Base-by-base conservation (phyloP, 2,329 filamentous ascomycete species). In the Penicillium sp. region DNA sequence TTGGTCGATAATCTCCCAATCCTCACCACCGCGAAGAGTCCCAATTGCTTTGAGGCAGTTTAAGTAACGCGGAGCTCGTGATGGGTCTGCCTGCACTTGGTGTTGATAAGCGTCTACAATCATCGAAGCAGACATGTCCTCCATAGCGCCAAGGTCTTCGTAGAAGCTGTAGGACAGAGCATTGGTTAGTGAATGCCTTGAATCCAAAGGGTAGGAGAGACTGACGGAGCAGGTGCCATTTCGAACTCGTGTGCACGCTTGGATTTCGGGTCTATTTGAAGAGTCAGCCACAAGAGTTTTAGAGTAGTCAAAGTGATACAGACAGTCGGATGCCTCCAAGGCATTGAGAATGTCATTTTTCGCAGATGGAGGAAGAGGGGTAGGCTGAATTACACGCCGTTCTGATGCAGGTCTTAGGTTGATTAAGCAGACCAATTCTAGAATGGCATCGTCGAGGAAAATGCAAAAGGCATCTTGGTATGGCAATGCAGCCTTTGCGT, bases 41-140 rank as follows among this genome's bases (percentile, higher is more conserved):
- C 83, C 82, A 52, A 90, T 82, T 47, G 80, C 77, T 62, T 82
- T 79, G n/a, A 91, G 75, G 64, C 84, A 88, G 70, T 87, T 82
- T 58, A 90, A 80, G 68, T 90, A 90, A 67, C 85, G 84, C 2
- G 85, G 73, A 19, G 76, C 75, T 58, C 84, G 82, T 21, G 65
- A 61, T 21, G 80, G 79, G 68, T 90, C 85, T 50, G 79, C 81
- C 9, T 75, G 68, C 24, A 80, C 75, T 72, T 90, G 88, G 33
- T 83, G 79, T 24, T 84, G 77, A 67, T 85, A 90, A 4, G 86
- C 84, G 69, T 86, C 88, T 27, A 80, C 73, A 19, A 91, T 73
- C n/a, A 87, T 73, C 1, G 75, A 67, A 65, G 89, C 85, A 5
- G 83, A 80, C 70, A 90, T 89, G 66, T 88, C 83, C 39, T 82